phyloP scores from a whole-genome alignment of 305 asterid genomes.

The Solanum hybrid region DNA sequence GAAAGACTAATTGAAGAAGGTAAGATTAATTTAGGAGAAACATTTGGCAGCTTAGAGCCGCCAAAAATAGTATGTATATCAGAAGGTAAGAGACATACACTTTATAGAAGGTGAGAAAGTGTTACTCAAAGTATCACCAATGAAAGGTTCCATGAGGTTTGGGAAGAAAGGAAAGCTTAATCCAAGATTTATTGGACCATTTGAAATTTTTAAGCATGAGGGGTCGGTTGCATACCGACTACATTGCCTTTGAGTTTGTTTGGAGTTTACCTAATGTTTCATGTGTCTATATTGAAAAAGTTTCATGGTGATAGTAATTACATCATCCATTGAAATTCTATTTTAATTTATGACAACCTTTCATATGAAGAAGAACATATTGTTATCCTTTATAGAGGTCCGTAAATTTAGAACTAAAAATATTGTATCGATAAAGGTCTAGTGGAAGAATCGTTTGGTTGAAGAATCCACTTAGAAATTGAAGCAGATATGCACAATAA shows the following conservation, averaged over 20 bases:
- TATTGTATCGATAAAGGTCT: background rate
- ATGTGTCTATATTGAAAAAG: background rate
- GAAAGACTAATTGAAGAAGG: background rate
- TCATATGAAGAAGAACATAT: background rate
- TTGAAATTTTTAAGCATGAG: background rate
- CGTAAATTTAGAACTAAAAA: background rate
- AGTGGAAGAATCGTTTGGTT: background rate
- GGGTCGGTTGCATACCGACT: background rate
- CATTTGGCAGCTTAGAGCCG: background rate
- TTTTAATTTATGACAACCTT: background rate
- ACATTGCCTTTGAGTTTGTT: background rate
- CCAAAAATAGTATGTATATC: background rate
- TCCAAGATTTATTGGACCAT: background rate
- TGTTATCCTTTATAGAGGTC: background rate
- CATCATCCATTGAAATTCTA: background rate
- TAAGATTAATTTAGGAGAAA: background rate
- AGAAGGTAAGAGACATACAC: background rate
- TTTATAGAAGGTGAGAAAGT: background rate
- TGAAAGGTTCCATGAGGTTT: background rate
- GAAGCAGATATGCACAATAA: background rate
- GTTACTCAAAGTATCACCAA: background rate
- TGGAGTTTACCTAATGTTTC: background rate
- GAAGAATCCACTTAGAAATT: background rate
- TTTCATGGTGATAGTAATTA: background rate
- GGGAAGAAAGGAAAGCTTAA: background rate